Conservation (phyloP, 2,329 filamentous ascomycete genomes). For the Fusarium albidum region DNA sequence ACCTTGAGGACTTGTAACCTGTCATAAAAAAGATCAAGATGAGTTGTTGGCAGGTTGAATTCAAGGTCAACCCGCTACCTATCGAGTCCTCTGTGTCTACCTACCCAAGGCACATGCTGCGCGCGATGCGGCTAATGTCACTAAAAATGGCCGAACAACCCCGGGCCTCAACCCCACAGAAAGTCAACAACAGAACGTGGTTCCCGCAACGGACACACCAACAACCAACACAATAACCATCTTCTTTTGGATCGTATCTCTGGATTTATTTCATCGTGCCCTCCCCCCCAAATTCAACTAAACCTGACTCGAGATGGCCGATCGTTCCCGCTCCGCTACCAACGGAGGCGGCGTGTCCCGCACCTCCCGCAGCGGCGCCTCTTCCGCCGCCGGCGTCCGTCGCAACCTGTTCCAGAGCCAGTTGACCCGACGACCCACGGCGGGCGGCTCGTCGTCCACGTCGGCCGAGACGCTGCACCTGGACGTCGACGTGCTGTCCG, state of each 20-base stretch:
- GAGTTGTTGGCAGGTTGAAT: no score
- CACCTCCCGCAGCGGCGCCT: constrained; percentile 30
- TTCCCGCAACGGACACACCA: constrained; percentile 18
- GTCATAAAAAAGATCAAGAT: background rate
- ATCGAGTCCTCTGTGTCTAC: no score
- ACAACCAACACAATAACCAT: background rate
- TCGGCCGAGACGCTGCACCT: constrained; percentile 58
- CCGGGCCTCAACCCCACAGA: constrained; percentile 34
- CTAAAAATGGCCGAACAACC: constrained; percentile 23
- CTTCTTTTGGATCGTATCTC: no score
- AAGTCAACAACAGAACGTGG: constrained; percentile 33
- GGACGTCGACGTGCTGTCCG: constrained; percentile 55
- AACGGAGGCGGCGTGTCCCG: constrained; percentile 29
- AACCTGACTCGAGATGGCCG: constrained; percentile 31
- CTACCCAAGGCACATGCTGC: no score
- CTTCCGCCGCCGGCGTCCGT: constrained; percentile 36
- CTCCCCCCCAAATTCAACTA: background rate
- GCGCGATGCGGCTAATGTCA: constrained; percentile 11
- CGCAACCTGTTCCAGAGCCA: constrained; percentile 68
- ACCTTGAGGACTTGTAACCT: no score
- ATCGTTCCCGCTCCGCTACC: constrained; percentile 33
- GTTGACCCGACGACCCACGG: constrained; percentile 64
- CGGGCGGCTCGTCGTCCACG: constrained; percentile 45
- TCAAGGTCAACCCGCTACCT: no score
- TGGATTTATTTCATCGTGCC: no score